phyloP scores from a whole-genome alignment of 23 red algal genomes.

The Gracilaria domingensis region DNA sequence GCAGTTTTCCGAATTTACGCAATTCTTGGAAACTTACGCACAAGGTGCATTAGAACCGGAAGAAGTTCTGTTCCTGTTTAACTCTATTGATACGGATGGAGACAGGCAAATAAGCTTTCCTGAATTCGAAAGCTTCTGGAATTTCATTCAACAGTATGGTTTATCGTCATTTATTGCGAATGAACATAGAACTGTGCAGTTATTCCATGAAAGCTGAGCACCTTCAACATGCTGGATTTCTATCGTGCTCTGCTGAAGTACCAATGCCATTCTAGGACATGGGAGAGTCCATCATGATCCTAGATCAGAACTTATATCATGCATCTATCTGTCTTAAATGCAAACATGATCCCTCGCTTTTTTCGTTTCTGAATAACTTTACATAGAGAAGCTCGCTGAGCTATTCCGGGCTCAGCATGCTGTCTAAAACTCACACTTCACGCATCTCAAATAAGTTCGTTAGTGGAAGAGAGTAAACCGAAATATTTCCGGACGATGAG shows the following conservation, averaged over 20 bases:
- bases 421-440: no score
- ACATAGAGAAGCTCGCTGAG: no score
- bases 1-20: conserved; percentile 63
- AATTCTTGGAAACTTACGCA: conserved; percentile 55
- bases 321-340: no score
- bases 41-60: conserved; percentile 6
- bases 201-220: not conserved
- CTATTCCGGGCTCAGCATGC: no score
- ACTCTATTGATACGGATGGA: conserved; percentile 56
- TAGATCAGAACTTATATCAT: not conserved
- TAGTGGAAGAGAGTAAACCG: no score
- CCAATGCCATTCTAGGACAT: not conserved
- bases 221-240: no score
- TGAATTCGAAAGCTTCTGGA: conserved; percentile 71
- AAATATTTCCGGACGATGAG: no score
- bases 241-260: not conserved
- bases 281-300: not conserved
- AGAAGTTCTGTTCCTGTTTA: conserved; percentile 39
- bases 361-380: no score
- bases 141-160: conserved; percentile 44
- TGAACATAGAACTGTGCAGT: not conserved
- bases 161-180: conserved; percentile 21
- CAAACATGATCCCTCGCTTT: no score
- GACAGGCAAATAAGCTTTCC: conserved; percentile 22
- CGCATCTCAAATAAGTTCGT: no score